A percentile compares a stretch with the other conserved stretches of the same genome.
These are phyloP conservation scores for Pelargonium myrrhifolium DNA, from an alignment of 441 rosid genomes.

Conservation along the genomic window DNA sequence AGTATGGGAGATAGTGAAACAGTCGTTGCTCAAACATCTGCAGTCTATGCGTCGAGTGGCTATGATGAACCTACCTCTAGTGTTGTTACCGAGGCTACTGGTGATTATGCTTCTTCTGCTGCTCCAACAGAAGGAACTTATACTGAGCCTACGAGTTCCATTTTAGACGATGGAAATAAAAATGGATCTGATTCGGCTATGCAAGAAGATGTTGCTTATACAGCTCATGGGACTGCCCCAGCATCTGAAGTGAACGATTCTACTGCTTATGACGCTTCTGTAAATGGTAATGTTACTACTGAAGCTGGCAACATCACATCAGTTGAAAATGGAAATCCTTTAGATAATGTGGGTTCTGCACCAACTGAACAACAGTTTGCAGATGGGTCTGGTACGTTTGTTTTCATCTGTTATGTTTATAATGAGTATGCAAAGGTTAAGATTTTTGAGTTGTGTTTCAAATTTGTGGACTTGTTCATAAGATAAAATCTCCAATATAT, in stretches of 20 bases:
- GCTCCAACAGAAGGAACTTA: background rate
- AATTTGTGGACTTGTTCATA: background rate
- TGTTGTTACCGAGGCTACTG: too few species aligned
- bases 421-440: too few species aligned
- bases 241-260: background rate
- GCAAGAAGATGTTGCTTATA: background rate
- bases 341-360: constrained; percentile 2
- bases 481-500: too few species aligned
- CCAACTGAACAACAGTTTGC: constrained; percentile 1
- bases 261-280: background rate
- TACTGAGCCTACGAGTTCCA: background rate
- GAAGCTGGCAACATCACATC: background rate
- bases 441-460: too few species aligned
- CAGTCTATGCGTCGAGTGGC: background rate
- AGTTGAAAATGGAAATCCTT: background rate
- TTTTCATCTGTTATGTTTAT: background rate
- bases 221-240: background rate
- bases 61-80: background rate
- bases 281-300: background rate
- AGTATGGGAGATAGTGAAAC: constrained; percentile 6
- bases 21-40: constrained; percentile 5
- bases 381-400: background rate
- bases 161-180: background rate
- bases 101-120: background rate
- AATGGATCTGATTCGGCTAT: background rate